Conservation (phyloP, 371 early-diverging fungal species). For the Apophysomyces variabilis region DNA sequence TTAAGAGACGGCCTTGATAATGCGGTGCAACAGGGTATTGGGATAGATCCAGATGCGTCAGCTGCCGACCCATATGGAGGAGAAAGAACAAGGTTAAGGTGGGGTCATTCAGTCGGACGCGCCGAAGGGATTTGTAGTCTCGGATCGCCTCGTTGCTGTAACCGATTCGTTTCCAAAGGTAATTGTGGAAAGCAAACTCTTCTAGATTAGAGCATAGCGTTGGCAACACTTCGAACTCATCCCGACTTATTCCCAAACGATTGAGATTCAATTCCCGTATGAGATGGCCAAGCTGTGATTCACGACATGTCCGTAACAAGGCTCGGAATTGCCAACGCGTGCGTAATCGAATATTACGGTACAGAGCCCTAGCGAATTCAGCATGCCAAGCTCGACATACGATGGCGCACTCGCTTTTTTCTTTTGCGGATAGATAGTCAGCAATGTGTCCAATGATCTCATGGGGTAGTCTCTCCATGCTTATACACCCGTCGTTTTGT, state of each 20-base stretch:
- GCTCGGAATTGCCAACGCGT: not conserved
- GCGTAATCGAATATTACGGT: not conserved
- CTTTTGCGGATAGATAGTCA: not conserved
- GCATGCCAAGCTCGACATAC: not conserved
- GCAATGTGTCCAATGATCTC: constrained; percentile 2
- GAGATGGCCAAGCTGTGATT: not conserved
- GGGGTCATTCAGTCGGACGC: not conserved
- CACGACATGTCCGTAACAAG: not conserved
- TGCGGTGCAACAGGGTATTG: not conserved
- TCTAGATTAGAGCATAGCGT: not conserved
- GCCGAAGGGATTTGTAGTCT: not conserved
- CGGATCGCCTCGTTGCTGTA: not conserved
- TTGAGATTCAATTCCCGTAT: not conserved
- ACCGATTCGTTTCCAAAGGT: not conserved
- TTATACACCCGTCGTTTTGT: not conserved
- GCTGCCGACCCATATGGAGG: not conserved
- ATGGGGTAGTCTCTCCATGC: constrained; percentile 2
- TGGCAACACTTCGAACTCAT: not conserved
- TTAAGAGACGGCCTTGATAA: not conserved
- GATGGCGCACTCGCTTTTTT: not conserved
- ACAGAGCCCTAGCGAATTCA: not conserved
- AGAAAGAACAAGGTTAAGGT: not conserved
- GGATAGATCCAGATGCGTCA: not conserved
- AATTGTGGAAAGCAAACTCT: not conserved
- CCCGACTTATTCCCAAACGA: not conserved